Evolutionary conservation across 768 basidiomycete genomes (phyloP).

Genomic region (Leccinum subtestaceum): DNA sequence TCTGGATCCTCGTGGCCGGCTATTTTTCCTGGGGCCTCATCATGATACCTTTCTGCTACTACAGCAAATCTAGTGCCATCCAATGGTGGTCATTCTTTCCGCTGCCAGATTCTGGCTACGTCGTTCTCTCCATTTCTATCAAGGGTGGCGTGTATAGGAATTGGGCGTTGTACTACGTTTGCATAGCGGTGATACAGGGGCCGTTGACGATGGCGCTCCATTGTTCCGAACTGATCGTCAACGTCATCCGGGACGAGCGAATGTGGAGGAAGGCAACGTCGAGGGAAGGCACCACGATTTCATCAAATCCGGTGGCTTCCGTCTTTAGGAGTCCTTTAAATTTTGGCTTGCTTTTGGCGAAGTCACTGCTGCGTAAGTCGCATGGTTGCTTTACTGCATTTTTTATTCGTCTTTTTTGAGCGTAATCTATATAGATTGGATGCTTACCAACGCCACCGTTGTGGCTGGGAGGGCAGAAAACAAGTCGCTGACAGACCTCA

Average conservation of each 20-base stretch:
- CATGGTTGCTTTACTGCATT: too few species aligned
- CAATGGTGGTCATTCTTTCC: constrained; percentile 29
- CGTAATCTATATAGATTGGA: constrained; percentile 22
- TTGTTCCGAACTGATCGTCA: constrained; percentile 28
- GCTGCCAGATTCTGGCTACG: constrained; percentile 11
- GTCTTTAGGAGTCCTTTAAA: constrained; percentile 21
- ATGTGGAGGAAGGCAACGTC: constrained; percentile 27
- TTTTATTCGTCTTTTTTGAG: background rate
- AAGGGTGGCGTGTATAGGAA: constrained; percentile 14
- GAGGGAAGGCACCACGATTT: constrained; percentile 11
- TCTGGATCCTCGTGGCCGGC: constrained; percentile 22
- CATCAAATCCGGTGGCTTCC: constrained; percentile 21
- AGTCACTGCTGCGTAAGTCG: constrained; percentile 27
- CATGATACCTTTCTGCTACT: constrained; percentile 7
- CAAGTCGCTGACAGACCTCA: constrained; percentile 11
- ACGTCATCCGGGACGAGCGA: constrained; percentile 29
- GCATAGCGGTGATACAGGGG: constrained; percentile 27
- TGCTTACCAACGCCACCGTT: constrained; percentile 29
- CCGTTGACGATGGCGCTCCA: constrained; percentile 28
- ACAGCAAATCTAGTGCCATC: background rate
- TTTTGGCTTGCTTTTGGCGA: constrained; percentile 17
- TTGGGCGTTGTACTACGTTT: constrained; percentile 26
- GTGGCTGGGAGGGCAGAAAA: constrained; percentile 12
- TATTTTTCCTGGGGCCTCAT: constrained; percentile 26
- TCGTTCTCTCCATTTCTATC: constrained; percentile 22